Evolutionary conservation across 441 rosid species (phyloP), one percentile per base, ranked within the genome.

Genomic region (Codiaeum variegatum): DNA sequence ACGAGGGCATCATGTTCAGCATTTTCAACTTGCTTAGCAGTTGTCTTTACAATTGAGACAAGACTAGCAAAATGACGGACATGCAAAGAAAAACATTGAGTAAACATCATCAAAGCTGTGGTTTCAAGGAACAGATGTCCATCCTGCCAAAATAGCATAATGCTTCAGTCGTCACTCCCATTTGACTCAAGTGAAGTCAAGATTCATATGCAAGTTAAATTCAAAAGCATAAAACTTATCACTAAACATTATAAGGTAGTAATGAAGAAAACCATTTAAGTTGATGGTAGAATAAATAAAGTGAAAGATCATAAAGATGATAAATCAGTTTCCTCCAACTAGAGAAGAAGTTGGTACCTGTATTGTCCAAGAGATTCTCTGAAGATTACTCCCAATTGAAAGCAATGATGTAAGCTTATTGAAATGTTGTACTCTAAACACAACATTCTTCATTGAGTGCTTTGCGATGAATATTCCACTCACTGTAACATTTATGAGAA

Each of bases 71-170:
- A 70, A 70, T 40, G 75, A 73, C 75, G 74, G 31, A 87, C 70
- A 80, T 82, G 85, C 38, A 78, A 79, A 74, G 83, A 73, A 86
- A 83, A 79, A 75, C 84, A 85, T 63, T 64, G 76, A 76, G 78
- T 49, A 71, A 85, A 84, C 78, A 77, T 82, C 69, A 70, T 79
- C 81, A 90, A 73, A 72, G 96, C 90, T 69, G 75, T 74, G 38
- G 86, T 74, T 81, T 94, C 98, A 80, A 92, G 80, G 73, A 89
- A 76, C 72, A 90, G 72, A 79, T 79, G 79, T 76, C 93, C 90
- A 78, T 96, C 99, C 99, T 94, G 98, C 58, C 74, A 82, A 77
- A 77, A 59, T 72, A 84, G 76, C 80, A 84, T 67, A 68, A 78
- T 62, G 60, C 70, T 77, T 83, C 75, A 79, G 42, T 75, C n/a